Conservation (phyloP, 176 grass and related monocot genomes). For the Zea luxurians region DNA sequence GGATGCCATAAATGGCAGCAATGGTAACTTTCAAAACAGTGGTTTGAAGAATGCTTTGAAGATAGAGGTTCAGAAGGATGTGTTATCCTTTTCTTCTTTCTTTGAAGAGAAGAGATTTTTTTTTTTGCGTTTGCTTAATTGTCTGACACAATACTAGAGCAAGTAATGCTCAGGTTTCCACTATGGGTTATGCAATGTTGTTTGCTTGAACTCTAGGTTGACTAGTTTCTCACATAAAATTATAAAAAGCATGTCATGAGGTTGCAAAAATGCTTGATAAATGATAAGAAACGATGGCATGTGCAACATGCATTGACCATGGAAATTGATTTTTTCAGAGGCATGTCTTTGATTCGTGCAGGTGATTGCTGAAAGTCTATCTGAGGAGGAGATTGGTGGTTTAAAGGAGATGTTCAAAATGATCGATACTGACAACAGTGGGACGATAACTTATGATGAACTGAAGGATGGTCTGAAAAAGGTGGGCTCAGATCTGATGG, state of each 20-base stretch:
- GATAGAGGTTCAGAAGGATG: neutral
- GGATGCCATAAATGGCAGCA: neutral
- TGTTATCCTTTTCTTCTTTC: neutral
- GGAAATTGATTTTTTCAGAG: slow-evolving; percentile 11
- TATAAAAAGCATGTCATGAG: slow-evolving; percentile 8
- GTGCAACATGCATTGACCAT: slow-evolving; percentile 16
- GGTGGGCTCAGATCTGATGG: slow-evolving; percentile 93
- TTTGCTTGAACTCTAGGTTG: slow-evolving; percentile 18
- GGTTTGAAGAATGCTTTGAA: neutral
- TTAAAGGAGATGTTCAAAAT: slow-evolving; percentile 97
- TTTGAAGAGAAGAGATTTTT: neutral
- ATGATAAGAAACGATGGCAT: slow-evolving; percentile 7
- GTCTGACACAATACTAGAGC: neutral
- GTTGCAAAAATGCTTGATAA: slow-evolving; percentile 31
- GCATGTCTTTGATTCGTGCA: slow-evolving; percentile 31
- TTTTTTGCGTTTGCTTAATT: neutral
- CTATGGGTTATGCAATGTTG: neutral
- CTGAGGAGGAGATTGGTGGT: slow-evolving; percentile 95
- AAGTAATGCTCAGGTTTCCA: neutral
- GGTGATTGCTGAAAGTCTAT: slow-evolving; percentile 97
- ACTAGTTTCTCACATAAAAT: neutral
- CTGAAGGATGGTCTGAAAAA: slow-evolving; percentile 82
- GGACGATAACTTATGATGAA: slow-evolving; percentile 94
- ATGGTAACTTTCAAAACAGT: neutral
- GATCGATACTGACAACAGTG: slow-evolving; percentile 97